Evolutionary conservation across 306 rosid genomes (phyloP), one percentile per base, ranked within the genome.

Genomic region (Cucurbita maxima): DNA sequence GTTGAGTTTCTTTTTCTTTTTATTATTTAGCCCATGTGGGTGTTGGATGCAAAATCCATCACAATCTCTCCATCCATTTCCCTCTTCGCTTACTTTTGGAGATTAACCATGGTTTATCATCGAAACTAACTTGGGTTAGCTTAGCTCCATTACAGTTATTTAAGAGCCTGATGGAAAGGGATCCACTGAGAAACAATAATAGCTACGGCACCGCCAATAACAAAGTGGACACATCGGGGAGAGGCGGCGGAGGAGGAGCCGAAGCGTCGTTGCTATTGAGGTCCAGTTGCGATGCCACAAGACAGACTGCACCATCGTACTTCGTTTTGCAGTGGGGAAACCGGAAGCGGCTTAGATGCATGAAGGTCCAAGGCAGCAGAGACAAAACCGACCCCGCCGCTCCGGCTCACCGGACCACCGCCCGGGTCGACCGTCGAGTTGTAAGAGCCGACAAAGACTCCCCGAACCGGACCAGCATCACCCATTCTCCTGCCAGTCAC

Each of bases 241-340:
- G 82, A 86, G 73, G 30, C 73, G 79, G 70, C 66, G 83, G 82
- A 86, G 73, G 30, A 71, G 79, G 70, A 70, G 83, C 73, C 0
- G 87, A 83, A 58, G 90, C 78, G 13, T 86, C 97, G 15, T 74
- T 82, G 77, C 82, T 86, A 45, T 51, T 84, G 41, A 84, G 91
- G 67, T 84, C 84, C 12, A 77, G 78, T 19, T 79, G 84, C 7
- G 94, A 89, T 45, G 72, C 76, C 4, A 36, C 83, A 10, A 77
- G 86, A 25, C 92, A 81, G 12, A 84, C 88, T 76, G 71, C 96
- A 61, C 54, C 92, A 72, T 80, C 95, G 3, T 90, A 88, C 74
- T 87, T 90, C 72, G 89, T 81, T 20, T 79, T 88, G 73, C 91
- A 84, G 83, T 92, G 98, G 98, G 98, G 98, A 51, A 92, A 88